phyloP scores from a whole-genome alignment of 345 rosid genomes.

The Brassica cretica region DNA sequence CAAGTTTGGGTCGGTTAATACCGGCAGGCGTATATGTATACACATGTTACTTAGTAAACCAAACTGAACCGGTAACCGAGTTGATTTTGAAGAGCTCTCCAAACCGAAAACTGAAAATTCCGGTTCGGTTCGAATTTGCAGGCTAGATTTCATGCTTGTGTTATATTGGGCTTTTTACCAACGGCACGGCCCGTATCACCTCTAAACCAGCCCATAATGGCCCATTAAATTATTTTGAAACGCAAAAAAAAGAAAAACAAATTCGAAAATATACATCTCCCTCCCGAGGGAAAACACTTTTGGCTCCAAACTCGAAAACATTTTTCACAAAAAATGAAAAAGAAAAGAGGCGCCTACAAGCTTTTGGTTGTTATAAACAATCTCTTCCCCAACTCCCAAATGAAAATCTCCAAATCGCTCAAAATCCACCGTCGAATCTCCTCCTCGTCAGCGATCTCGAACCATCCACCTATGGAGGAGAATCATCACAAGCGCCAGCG shows the following conservation, averaged over 20 bases:
- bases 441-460: not conserved
- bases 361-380: slow-evolving; percentile 16
- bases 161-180: not conserved
- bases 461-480: slow-evolving; percentile 45
- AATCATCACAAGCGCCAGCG: slow-evolving; percentile 37
- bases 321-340: not conserved
- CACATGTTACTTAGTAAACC: not conserved
- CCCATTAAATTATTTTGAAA: not conserved
- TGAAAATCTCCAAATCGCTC: not conserved
- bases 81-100: not conserved
- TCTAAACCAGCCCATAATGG: not conserved
- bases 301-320: slow-evolving; percentile 21
- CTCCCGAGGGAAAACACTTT: not conserved
- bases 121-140: too few species aligned
- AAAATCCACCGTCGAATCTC: not conserved
- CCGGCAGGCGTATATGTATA: too few species aligned
- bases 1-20: too few species aligned
- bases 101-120: not conserved
- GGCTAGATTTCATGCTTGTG: not conserved
- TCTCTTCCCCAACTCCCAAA: not conserved
- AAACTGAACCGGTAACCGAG: not conserved
- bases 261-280: not conserved
- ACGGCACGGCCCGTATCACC: not conserved
- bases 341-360: slow-evolving; percentile 10
- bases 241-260: not conserved